These are phyloP conservation scores for Ceratocystis lukuohia DNA, from an alignment of 2,329 filamentous ascomycete species.

Conservation along the genomic window DNA sequence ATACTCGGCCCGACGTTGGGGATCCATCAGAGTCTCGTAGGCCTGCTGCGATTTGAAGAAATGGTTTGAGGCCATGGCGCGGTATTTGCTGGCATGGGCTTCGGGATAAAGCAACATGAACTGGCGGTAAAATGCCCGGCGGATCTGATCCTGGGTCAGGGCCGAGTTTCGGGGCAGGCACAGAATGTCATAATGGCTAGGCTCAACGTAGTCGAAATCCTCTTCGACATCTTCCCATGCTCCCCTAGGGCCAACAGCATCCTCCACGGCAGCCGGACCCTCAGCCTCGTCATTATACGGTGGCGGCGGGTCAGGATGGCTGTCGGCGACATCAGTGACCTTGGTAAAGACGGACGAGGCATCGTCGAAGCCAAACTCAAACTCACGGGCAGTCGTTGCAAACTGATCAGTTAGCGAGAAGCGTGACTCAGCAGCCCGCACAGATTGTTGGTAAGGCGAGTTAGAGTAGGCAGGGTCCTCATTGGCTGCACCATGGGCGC, in stretches of 20 bases:
- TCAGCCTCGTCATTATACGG: slow-evolving; percentile 20
- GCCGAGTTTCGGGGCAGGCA: slow-evolving; percentile 29
- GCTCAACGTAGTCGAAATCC: slow-evolving; percentile 20
- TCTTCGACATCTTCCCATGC: slow-evolving; percentile 19
- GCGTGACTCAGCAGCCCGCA: slow-evolving; percentile 31
- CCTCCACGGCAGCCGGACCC: slow-evolving; percentile 15
- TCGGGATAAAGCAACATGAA: slow-evolving; percentile 34
- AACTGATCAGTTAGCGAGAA: slow-evolving; percentile 38
- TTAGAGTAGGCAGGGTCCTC: slow-evolving; percentile 10
- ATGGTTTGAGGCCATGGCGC: slow-evolving; percentile 30
- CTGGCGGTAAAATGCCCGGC: slow-evolving; percentile 33
- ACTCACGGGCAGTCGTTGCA: slow-evolving; percentile 34
- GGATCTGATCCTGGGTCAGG: slow-evolving; percentile 28
- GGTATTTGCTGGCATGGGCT: slow-evolving; percentile 30
- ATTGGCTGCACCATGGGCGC: slow-evolving; percentile 9
- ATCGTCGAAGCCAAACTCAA: slow-evolving; percentile 37
- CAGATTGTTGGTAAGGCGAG: slow-evolving; percentile 18
- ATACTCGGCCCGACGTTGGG: slow-evolving; percentile 31
- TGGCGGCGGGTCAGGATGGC: slow-evolving; percentile 13
- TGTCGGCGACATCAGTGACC: slow-evolving; percentile 18
- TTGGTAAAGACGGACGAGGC: slow-evolving; percentile 32
- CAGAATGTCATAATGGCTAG: slow-evolving; percentile 34
- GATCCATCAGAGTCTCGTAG: slow-evolving; percentile 37
- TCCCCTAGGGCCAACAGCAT: slow-evolving; percentile 11
- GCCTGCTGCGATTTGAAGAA: slow-evolving; percentile 32